Base-by-base conservation (phyloP, 2,329 filamentous ascomycete species). In the Ceratocystis diversiconidia region DNA sequence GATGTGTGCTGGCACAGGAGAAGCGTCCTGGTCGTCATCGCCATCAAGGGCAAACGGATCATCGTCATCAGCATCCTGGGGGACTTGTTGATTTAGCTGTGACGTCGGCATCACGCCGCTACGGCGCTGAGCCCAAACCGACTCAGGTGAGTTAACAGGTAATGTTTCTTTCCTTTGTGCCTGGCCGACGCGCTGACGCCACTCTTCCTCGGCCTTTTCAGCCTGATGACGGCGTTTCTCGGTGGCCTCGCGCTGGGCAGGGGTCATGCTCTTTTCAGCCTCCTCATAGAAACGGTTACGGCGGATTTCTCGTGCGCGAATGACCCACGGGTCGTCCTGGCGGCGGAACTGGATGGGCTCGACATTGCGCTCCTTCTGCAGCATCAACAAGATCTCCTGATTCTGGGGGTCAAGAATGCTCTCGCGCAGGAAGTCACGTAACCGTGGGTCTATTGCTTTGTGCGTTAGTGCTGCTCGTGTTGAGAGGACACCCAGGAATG, bases 401-500 rank as follows among this genome's bases (percentile, higher is more conserved):
- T 69, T 64, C 62, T 68, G 61, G 10, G 67, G 66, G 57, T 66
- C 64, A 30, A 68, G 64, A 60, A 68, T 69, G 28, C 67, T 70
- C 2, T 70, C 69, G 30, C 64, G 66, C 36, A 70, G 66, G 15
- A 72, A 67, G 6, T 72, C 67, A 22, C 68, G 64, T 50, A 76
- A 66, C 10, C 75, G 73, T 5, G 71, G 69, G 63, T 77, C 75
- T 43, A 63, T 67, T 19, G 69, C 8, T 61, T 72, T 62, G 43
- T 70, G 68, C n/a, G 69, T 70, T 66, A 65, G 70, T 66, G 66
- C 63, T 17, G 69, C 68, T 44, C 70, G 69, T 1, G 72, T 70
- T 41, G 73, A 70, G 22, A 73, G 69, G 1, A 73, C 75, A 59
- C 67, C 65, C 43, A 75, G 71, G 22, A 77, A 68, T 10, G 74